Evolutionary conservation across 306 rosid species (phyloP).

Genomic region (Pueraria montana): DNA sequence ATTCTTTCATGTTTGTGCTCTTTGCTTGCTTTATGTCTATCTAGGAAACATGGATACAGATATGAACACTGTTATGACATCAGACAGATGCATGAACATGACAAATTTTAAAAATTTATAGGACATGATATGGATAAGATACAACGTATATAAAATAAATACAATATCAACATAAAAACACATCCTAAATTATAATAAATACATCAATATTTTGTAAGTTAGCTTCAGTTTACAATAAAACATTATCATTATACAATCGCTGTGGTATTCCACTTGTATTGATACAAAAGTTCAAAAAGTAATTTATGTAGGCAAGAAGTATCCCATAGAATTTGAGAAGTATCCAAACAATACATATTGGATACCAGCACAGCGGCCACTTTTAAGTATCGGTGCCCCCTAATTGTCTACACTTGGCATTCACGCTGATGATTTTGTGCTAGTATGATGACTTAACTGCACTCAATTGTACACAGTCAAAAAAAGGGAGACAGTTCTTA

Average conservation of each 20-base stretch:
- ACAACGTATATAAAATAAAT: constrained; percentile 18
- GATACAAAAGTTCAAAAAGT: neutral
- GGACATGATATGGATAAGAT: neutral
- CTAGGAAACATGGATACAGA: constrained; percentile 10
- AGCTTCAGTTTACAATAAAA: constrained; percentile 21
- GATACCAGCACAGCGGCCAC: neutral
- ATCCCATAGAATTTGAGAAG: neutral
- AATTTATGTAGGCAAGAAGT: neutral
- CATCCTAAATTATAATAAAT: constrained; percentile 22
- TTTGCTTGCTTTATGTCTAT: constrained; percentile 24
- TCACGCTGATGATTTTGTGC: constrained; percentile 13
- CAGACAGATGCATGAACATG: neutral
- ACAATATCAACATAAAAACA: neutral
- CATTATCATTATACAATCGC: neutral
- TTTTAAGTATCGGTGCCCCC: neutral
- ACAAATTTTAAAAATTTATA: neutral
- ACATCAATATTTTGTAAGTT: neutral
- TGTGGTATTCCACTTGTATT: neutral
- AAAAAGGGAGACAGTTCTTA: neutral
- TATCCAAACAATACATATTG: neutral
- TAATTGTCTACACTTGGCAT: neutral
- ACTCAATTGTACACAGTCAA: neutral
- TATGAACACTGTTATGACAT: neutral
- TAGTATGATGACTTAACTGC: constrained; percentile 13
- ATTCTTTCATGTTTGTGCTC: neutral